A percentile compares a stretch with the other conserved stretches of the same genome.
Conservation (phyloP, 169 alveolate species). For the Cryptosporidium baileyi region DNA sequence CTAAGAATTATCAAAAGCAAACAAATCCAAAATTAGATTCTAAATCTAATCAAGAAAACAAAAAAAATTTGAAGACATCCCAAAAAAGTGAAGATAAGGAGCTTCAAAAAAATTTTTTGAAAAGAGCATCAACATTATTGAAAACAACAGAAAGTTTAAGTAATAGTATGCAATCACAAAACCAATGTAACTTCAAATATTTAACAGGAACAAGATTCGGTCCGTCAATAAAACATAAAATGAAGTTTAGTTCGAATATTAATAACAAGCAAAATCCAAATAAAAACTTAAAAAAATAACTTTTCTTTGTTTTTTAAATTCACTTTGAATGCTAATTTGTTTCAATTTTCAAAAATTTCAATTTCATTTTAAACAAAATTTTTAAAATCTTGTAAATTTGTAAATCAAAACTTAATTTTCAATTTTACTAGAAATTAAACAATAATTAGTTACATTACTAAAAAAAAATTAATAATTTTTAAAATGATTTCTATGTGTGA, state of each 20-base stretch:
- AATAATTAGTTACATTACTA: background rate
- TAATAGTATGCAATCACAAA: conserved; percentile 47
- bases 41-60: background rate
- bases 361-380: background rate
- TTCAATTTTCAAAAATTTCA: background rate
- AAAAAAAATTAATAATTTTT: background rate
- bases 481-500: too few relatives aligned
- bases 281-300: background rate
- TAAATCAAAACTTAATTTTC: background rate
- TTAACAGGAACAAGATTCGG: conserved; percentile 69
- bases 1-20: background rate
- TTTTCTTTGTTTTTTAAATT: background rate
- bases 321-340: background rate
- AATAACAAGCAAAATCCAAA: background rate
- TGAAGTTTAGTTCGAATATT: background rate
- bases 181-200: background rate
- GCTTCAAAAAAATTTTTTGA: background rate
- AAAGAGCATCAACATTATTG: conserved; percentile 35
- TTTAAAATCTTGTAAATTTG: background rate
- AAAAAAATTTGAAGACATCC: background rate
- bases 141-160: conserved; percentile 32
- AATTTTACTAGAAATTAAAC: background rate
- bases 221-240: conserved; percentile 23
- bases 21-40: background rate
- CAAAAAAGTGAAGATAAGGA: background rate